Percentiles rank a stretch among this genome's conserved stretches.
phyloP scores from a whole-genome alignment of 805 yeast genomes.

The Candida boleticola region DNA sequence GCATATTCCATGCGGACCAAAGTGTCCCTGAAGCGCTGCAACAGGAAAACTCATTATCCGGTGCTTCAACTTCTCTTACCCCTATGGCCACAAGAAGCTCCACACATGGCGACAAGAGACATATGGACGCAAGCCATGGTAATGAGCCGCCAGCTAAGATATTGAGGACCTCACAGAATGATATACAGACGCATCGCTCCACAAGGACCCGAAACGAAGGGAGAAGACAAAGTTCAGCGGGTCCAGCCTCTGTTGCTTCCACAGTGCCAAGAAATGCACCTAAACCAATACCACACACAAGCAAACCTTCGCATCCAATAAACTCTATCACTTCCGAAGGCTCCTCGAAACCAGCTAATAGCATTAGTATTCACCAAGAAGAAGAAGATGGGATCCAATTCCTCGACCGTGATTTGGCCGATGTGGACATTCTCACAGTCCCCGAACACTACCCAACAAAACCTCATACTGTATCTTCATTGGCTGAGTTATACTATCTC shows the following conservation, averaged over 20 bases:
- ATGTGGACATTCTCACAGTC: slow-evolving; percentile 35
- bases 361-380: neutral
- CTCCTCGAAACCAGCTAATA: neutral
- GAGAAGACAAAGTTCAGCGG: neutral
- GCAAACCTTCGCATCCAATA: neutral
- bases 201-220: neutral
- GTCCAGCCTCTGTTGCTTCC: neutral
- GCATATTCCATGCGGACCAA: too few relatives aligned
- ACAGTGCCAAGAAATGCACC: neutral
- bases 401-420: slow-evolving; percentile 17
- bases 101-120: neutral
- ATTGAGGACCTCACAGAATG: neutral
- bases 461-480: slow-evolving; percentile 48
- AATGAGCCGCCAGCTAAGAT: neutral
- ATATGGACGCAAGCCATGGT: neutral
- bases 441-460: slow-evolving; percentile 43
- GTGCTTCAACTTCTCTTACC: neutral
- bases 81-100: neutral
- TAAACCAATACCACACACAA: neutral
- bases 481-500: slow-evolving; percentile 82
- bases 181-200: neutral
- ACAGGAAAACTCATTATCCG: too few relatives aligned
- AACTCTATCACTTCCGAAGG: neutral
- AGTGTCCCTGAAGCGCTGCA: too few relatives aligned
- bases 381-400: neutral